Base-by-base conservation (phyloP, 176 grass and related monocot genomes). In the Zea luxurians region DNA sequence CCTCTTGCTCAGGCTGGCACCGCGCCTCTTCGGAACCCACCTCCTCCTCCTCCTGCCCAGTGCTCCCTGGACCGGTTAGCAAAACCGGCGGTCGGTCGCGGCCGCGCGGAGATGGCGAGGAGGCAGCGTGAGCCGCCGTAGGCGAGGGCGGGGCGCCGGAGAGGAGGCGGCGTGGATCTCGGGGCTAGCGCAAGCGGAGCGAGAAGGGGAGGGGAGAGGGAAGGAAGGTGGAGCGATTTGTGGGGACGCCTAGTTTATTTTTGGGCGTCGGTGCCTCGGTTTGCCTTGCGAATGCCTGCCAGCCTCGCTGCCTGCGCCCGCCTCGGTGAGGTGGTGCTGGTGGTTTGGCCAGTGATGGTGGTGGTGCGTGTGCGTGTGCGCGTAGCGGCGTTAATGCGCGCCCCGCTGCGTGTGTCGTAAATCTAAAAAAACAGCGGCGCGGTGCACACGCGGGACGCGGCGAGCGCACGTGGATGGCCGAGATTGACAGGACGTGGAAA, bases 241-340 rank as follows among this genome's bases (percentile, higher is more conserved):
- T 84, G 86, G 81, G 86, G 81, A 48, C 86, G 86, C 77, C 17
- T 64, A 84, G 86, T 84, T 84, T 88, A 88, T 84, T 89, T 84
- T 81, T 70, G 71, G 58, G 77, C 82, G 82, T 88, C 86, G 86
- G 86, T 88, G 77, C 76, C 57, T 44, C 4, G 40, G 44, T 9
- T 27, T 16, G 47, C 7, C 71, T 20, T 6, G 54, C 54, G 17
- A 57, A 57, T 57, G 48, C 69, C 69, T 16, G 69, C n/a, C 7
- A 1, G 64, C 64, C 64, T 57, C 6, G 43, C 64, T 61, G 27
- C 7, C 16, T 34, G 17, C n/a, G 8, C 62, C 16, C 2, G 62
- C 65, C 65, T 45, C 43, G 67, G 0, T 13, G 18, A 6, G 46
- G 46, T 36, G 68, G 61, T 64, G 35, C 35, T 64, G 34, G 61